Evolutionary conservation across 768 basidiomycete genomes (phyloP).

Genomic region (Cubamyces sp.): DNA sequence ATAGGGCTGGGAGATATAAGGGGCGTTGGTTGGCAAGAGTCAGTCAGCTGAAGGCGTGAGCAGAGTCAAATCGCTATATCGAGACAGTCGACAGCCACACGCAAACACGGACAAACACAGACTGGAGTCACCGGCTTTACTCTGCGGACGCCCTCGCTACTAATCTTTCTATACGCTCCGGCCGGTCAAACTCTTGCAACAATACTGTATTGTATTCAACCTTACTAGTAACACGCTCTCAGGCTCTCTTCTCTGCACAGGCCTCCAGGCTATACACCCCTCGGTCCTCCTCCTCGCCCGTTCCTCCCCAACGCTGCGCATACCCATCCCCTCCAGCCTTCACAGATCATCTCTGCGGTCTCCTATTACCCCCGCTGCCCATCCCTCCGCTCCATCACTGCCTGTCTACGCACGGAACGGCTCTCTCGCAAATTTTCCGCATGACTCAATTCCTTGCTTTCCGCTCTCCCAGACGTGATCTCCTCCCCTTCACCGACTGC

Average conservation of each 20-base stretch:
- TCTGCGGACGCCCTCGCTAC: neutral
- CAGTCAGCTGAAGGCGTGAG: conserved; percentile 26
- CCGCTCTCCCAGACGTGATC: neutral
- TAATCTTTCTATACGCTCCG: neutral
- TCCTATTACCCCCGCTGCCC: neutral
- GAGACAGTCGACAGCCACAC: conserved; percentile 18
- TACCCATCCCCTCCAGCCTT: neutral
- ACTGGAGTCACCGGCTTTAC: conserved; percentile 20
- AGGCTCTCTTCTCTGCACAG: neutral
- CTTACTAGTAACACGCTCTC: too few species aligned
- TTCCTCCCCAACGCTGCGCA: neutral
- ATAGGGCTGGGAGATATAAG: conserved; percentile 21
- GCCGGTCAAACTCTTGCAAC: neutral
- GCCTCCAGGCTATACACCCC: neutral
- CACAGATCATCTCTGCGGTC: neutral
- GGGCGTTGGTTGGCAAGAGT: conserved; percentile 24
- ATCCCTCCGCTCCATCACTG: neutral
- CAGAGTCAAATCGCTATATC: conserved; percentile 26
- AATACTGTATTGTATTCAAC: too few species aligned
- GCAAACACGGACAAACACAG: conserved; percentile 23
- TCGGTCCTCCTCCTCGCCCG: neutral
- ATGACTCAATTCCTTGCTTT: conserved; percentile 17
- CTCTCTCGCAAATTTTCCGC: conserved; percentile 14
- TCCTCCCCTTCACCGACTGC: neutral
- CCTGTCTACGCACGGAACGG: conserved; percentile 9